Base-by-base conservation (phyloP, 129 eudicot species). In the Flaveria linearis region DNA sequence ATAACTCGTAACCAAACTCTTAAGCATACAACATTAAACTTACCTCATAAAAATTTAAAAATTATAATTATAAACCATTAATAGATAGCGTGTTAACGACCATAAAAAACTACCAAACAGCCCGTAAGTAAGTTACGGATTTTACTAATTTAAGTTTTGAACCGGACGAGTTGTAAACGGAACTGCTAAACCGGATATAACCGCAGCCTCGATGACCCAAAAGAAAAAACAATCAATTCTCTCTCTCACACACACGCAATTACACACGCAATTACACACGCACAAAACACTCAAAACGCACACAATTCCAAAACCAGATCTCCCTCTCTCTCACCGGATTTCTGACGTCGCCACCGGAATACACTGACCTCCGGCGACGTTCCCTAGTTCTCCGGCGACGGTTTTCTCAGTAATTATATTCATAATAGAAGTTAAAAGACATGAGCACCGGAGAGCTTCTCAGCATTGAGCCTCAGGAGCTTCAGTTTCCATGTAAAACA, bases 381-480 rank as follows among this genome's bases (percentile, higher is more conserved):
- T 15, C 12, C 11, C 76, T 36, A 55, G 17, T 53, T 60, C 56
- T 73, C 74, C 73, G 49, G 68, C 53, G 7, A 51, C 53, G 9
- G 26, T 75, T 30, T 23, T 47, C 5, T 66, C 43, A 68, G 46
- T 23, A 20, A 76, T 47, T 55, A 42, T 64, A 64, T 30, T 26
- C 41, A 36, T 47, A n/a, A 53, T 39, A 75, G 71, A 81, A 63
- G 53, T 7, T 15, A 4, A 30, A 16, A 52, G 33, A 74, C 30
- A 90, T 90, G 96, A 84, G 86, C 42, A 77, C 70, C 66, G 87
- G 85, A 43, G 96, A 88, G 70, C 90, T 90, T 73, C 93, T 90
- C 73, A 86, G 84, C 80, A 77, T 90, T 74, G 91, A 87, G 3
- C 96, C 93, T 39, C 87, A 84, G 49, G 97, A 91, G 78, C 97